Conservation (phyloP, 495 filamentous ascomycete species). For the Talaromyces trachyspermus region DNA sequence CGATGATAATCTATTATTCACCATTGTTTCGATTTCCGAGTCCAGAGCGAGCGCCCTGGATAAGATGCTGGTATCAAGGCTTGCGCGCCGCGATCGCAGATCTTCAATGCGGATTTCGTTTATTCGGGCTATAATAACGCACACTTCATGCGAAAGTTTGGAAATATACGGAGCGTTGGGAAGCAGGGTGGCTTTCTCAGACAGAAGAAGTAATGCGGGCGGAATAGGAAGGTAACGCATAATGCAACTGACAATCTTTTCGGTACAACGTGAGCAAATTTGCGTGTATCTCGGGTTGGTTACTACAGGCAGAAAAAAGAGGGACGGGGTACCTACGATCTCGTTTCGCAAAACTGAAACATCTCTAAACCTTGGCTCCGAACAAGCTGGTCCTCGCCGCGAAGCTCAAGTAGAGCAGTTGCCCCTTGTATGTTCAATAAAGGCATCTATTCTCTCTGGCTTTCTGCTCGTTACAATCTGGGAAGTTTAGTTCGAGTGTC, state of each 20-base stretch:
- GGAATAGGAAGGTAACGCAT: slow-evolving; percentile 15
- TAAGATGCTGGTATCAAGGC: slow-evolving; percentile 40
- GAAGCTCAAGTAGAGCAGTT: slow-evolving; percentile 48
- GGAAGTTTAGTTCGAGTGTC: neutral
- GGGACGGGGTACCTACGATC: slow-evolving; percentile 19
- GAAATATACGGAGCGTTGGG: neutral
- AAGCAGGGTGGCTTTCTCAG: slow-evolving; percentile 10
- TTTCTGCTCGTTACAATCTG: slow-evolving; percentile 6
- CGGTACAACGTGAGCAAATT: too few species aligned
- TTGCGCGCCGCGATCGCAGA: slow-evolving; percentile 14
- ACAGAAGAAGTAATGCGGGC: slow-evolving; percentile 25
- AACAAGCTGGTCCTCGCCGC: slow-evolving; percentile 50
- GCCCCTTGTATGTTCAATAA: slow-evolving; percentile 45
- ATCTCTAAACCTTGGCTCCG: slow-evolving; percentile 47
- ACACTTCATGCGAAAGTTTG: neutral
- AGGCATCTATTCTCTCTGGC: slow-evolving; percentile 1
- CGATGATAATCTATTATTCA: neutral
- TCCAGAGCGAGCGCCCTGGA: slow-evolving; percentile 42
- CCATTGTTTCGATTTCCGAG: slow-evolving; percentile 33
- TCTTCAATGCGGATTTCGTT: slow-evolving; percentile 29
- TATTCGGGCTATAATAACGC: slow-evolving; percentile 25
- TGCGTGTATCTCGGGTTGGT: too few species aligned
- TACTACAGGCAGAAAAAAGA: neutral
- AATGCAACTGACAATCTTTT: neutral
- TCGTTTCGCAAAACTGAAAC: slow-evolving; percentile 50